phyloP scores from a whole-genome alignment of 345 rosid species.

The Acer negundo region DNA sequence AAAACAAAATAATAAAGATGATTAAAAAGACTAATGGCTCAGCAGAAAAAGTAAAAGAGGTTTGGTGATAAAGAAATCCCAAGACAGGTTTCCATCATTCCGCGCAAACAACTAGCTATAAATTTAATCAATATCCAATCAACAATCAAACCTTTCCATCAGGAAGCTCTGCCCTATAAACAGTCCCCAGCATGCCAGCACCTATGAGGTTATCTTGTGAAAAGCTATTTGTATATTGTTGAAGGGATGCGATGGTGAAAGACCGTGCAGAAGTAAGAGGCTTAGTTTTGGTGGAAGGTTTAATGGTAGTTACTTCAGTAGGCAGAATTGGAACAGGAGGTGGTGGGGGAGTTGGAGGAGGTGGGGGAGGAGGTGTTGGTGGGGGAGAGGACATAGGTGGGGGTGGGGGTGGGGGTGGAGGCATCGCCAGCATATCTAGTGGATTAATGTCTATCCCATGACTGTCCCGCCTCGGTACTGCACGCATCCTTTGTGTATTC shows the following conservation, averaged over 20 bases:
- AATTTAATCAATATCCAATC: constrained; percentile 7
- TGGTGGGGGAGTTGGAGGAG: constrained; percentile 48
- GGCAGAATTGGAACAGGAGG: constrained; percentile 52
- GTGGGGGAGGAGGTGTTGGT: constrained; percentile 48
- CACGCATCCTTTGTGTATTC: constrained; percentile 32
- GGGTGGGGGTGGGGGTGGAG: constrained; percentile 40
- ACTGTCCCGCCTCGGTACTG: constrained; percentile 44
- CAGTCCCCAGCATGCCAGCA: constrained; percentile 91
- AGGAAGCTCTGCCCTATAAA: constrained; percentile 88
- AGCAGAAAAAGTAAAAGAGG: background rate
- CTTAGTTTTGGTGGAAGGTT: constrained; percentile 48
- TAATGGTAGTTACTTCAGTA: constrained; percentile 43
- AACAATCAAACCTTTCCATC: constrained; percentile 63
- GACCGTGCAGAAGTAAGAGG: constrained; percentile 63
- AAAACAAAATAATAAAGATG: background rate
- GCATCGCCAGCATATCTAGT: constrained; percentile 42
- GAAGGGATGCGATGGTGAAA: constrained; percentile 92
- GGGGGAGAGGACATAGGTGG: constrained; percentile 45
- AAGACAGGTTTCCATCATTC: constrained; percentile 7
- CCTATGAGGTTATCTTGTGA: constrained; percentile 88
- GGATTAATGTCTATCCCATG: constrained; percentile 61
- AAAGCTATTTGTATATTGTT: constrained; percentile 94
- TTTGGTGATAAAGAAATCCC: background rate
- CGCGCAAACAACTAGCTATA: background rate
- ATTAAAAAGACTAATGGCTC: background rate